Conservation (phyloP, 768 basidiomycete genomes). For the Tricholoma sp. region DNA sequence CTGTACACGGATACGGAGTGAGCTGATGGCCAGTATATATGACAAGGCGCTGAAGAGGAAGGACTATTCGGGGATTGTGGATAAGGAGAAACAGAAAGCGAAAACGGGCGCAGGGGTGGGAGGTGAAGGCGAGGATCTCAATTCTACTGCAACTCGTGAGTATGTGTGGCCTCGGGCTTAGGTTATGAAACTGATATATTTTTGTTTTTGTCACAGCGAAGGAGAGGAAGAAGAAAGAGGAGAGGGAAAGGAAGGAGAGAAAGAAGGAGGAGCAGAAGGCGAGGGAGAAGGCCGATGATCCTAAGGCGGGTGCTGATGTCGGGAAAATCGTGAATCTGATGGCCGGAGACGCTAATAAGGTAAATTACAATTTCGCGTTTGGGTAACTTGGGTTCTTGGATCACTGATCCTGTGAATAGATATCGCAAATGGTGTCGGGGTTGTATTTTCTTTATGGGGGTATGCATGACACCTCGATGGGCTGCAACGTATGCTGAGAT, state of each 20-base stretch:
- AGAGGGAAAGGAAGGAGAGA: neutral
- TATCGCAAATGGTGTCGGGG: constrained; percentile 49
- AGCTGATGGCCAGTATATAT: constrained; percentile 80
- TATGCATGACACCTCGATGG: constrained; percentile 16
- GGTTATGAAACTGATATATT: neutral
- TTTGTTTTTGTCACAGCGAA: neutral
- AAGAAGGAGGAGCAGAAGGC: constrained; percentile 34
- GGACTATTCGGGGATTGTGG: constrained; percentile 76
- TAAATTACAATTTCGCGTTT: constrained; percentile 15
- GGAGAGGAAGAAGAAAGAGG: neutral
- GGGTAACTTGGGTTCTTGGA: neutral
- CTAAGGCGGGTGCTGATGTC: constrained; percentile 75
- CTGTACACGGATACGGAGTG: too few species aligned
- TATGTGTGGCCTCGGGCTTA: neutral
- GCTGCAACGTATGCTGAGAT: constrained; percentile 7
- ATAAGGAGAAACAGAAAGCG: constrained; percentile 33
- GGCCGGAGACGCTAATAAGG: constrained; percentile 70
- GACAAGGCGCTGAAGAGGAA: constrained; percentile 82
- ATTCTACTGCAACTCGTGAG: neutral
- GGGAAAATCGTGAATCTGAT: constrained; percentile 91
- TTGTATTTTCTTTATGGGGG: constrained; percentile 68
- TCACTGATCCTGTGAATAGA: constrained; percentile 15
- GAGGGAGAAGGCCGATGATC: constrained; percentile 41
- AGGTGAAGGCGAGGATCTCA: constrained; percentile 19
- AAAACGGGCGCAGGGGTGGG: constrained; percentile 41